These are phyloP conservation scores for Aureobasidium sp. DNA, from an alignment of 2,329 filamentous ascomycete genomes.

Conservation along the genomic window DNA sequence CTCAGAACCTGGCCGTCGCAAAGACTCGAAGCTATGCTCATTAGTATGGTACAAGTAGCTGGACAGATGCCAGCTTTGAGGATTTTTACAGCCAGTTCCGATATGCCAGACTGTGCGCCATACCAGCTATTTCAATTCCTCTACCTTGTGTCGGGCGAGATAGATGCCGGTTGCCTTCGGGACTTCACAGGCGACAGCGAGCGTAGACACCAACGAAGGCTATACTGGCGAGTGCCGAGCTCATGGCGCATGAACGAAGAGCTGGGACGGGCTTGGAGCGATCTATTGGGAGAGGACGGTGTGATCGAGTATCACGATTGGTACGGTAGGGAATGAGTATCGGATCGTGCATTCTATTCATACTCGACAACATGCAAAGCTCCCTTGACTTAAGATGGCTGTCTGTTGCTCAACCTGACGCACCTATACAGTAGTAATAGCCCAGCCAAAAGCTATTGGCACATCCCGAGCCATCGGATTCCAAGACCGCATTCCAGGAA, in stretches of 20 bases:
- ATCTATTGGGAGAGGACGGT: neutral
- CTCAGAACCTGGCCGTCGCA: neutral
- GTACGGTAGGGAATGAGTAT: neutral
- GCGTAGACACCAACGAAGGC: neutral
- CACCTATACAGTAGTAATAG: too few species aligned
- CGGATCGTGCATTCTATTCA: too few species aligned
- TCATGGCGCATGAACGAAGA: neutral
- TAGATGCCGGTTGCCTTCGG: neutral
- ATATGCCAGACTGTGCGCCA: neutral
- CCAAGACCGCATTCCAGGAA: too few species aligned
- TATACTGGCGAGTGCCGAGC: neutral
- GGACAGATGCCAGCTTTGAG: neutral
- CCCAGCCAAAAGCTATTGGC: too few species aligned
- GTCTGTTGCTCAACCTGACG: too few species aligned
- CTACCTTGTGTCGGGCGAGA: neutral
- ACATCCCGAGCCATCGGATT: too few species aligned
- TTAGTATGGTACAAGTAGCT: neutral
- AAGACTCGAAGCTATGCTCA: neutral
- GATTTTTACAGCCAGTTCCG: neutral
- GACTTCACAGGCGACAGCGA: neutral
- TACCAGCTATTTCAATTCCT: neutral
- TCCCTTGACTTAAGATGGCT: too few species aligned
- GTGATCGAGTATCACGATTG: neutral
- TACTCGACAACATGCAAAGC: too few species aligned
- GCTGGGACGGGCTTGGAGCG: neutral